Percentiles rank a stretch among this genome's conserved stretches.
Conservation (phyloP, 257 asterid species). For the Paulownia fortunei region DNA sequence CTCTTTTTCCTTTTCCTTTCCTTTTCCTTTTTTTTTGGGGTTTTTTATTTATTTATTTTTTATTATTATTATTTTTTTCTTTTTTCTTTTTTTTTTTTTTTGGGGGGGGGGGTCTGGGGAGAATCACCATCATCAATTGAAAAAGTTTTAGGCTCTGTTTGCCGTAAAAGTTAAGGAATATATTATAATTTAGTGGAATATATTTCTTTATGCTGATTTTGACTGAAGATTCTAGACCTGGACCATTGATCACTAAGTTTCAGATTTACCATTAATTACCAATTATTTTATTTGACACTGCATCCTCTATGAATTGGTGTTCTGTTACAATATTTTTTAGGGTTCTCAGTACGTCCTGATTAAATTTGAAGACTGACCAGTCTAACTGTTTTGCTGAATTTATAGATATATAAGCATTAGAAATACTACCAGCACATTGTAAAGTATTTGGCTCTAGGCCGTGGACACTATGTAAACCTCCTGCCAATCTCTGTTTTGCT, state of each 20-base stretch:
- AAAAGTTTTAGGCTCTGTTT: background rate
- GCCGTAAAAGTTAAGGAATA: background rate
- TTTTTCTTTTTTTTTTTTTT: no score
- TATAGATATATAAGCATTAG: background rate
- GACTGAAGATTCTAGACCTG: background rate
- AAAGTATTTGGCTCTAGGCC: background rate
- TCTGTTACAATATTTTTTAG: background rate
- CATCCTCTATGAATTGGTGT: background rate
- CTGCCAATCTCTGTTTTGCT: background rate
- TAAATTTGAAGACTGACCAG: background rate
- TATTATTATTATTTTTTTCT: no score
- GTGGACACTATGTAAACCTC: background rate
- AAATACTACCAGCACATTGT: background rate
- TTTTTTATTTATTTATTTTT: no score
- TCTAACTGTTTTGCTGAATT: background rate
- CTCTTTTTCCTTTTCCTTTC: background rate
- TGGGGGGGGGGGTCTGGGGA: background rate
- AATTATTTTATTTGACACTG: background rate
- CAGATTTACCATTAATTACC: background rate
- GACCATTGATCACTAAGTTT: background rate
- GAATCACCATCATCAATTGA: background rate
- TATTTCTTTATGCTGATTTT: background rate
- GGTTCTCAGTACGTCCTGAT: background rate
- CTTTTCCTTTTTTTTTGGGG: background rate
- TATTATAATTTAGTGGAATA: background rate